A percentile compares a stretch with the other conserved stretches of the same genome.
phyloP scores from a whole-genome alignment of 305 asterid species.

The Fraxinus nigra region DNA sequence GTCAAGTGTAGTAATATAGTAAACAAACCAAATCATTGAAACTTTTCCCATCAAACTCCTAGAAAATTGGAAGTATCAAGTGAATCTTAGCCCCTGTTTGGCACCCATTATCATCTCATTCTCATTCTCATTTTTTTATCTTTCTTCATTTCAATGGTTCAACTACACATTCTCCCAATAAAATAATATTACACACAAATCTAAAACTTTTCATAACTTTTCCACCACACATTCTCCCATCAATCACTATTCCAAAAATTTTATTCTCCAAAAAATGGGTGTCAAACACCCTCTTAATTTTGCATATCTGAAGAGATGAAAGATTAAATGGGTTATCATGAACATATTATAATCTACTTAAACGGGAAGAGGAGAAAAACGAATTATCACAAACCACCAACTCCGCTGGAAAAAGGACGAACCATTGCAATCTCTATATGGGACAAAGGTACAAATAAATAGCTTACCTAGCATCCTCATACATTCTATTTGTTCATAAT shows the following conservation, averaged over 20 bases:
- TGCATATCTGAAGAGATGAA: background rate
- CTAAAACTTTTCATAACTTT: too few species aligned
- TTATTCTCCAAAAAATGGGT: too few species aligned
- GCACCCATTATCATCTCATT: too few species aligned
- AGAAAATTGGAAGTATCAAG: background rate
- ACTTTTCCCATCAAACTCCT: background rate
- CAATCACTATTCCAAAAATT: too few species aligned
- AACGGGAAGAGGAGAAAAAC: background rate
- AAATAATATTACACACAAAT: too few species aligned
- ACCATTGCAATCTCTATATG: background rate
- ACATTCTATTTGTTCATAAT: background rate
- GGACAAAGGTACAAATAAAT: background rate
- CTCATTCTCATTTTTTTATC: too few species aligned
- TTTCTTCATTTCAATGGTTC: too few species aligned
- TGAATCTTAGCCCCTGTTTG: background rate
- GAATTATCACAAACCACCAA: background rate
- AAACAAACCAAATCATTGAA: background rate
- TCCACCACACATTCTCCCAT: too few species aligned
- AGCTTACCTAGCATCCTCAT: background rate
- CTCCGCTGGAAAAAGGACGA: background rate
- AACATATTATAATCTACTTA: background rate
- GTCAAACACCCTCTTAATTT: background rate
- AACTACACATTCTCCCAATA: too few species aligned
- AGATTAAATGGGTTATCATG: background rate
- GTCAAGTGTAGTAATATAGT: background rate